Evolutionary conservation across 2,329 filamentous ascomycete species (phyloP), one percentile per base, ranked within the genome.

Genomic region (Neonectria hederae): DNA sequence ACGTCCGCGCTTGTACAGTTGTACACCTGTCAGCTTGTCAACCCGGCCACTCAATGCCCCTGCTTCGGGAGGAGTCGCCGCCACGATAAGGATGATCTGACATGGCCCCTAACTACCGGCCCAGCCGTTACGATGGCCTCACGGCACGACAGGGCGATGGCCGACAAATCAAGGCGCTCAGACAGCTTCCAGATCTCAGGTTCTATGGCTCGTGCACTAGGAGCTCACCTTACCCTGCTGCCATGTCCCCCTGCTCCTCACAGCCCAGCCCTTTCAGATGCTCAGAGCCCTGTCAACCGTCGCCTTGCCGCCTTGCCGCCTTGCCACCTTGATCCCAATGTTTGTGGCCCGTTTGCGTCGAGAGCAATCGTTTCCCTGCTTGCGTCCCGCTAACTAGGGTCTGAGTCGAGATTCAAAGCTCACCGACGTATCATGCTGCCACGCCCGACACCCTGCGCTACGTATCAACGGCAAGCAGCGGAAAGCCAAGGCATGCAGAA

Each of bases 11-110:
- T 38, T 38, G 35, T 38, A 38, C 35, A n/a, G 35, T n/a, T 38
- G 35, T 38, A 38, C 35, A 42, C 38, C n/a, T 42, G 38, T 42
- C 38, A 42, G 21, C 38, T 42, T 42, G n/a, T 21, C 35, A 38
- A n/a, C 14, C 7, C 6, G 14, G 35, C 61, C 61, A 54, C 32
- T 59, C 45, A 49, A 49, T 21, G 43, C 51, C 61, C 61, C 54
- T 49, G 61, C 52, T 43, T 55, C 61, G 61, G 55, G 55, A 59
- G 43, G 61, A 63, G 51, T 62, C 59, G 49, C 63, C 63, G 59
- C 54, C 28, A 59, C 71, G 71, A 73, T 73, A 73, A 73, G 71
- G 64, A 73, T 73, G 71, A 73, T 73, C 71, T 73, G 71, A 73
- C 65, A 63, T 72, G 66, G 45, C 62, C 65, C 40, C 55, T 38